Percentiles rank a stretch among this genome's conserved stretches.
These are phyloP conservation scores for Cercophora newfieldiana DNA, from an alignment of 495 filamentous ascomycete species.

Conservation along the genomic window DNA sequence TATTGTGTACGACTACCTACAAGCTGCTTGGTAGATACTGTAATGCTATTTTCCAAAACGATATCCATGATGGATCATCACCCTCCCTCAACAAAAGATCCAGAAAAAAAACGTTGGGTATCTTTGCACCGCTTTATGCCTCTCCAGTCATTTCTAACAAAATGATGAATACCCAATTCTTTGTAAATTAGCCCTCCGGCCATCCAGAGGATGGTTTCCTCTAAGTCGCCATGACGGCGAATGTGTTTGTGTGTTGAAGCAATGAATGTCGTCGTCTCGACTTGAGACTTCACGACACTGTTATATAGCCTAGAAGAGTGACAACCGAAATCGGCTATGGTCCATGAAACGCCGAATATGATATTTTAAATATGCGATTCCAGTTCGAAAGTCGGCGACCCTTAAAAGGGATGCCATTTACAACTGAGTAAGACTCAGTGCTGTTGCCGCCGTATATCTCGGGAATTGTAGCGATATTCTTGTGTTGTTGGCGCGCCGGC, in stretches of 20 bases:
- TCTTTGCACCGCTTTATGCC: neutral
- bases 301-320: neutral
- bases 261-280: neutral
- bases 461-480: neutral
- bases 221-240: neutral
- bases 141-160: conserved; percentile 6
- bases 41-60: neutral
- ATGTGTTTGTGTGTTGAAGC: neutral
- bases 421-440: neutral
- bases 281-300: neutral
- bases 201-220: neutral
- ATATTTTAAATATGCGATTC: neutral
- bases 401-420: neutral
- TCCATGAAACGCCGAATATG: neutral
- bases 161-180: neutral
- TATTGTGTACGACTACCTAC: neutral
- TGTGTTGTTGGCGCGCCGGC: neutral
- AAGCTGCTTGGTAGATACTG: neutral
- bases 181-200: neutral
- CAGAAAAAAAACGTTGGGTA: conserved; percentile 6
- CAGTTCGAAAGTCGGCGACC: neutral
- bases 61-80: neutral
- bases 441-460: neutral
- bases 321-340: neutral
- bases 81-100: neutral